A percentile compares a stretch with the other conserved stretches of the same genome.
phyloP scores from a whole-genome alignment of 208 protist genomes.

The Angomonas deanei region DNA sequence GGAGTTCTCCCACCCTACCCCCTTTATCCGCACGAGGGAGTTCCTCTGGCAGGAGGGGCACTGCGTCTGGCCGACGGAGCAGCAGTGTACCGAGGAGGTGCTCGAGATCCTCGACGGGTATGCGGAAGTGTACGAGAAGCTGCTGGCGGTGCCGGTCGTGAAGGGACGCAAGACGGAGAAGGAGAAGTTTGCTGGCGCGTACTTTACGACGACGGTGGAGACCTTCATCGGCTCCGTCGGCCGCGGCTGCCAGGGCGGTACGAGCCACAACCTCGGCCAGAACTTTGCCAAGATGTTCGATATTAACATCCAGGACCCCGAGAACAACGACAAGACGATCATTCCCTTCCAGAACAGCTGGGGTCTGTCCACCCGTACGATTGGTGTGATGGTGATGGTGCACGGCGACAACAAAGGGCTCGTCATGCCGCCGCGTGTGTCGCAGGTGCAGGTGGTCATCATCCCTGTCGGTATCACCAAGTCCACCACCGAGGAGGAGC shows the following conservation, averaged over 20 bases:
- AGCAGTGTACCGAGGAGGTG: conserved; percentile 94
- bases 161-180: conserved; percentile 97
- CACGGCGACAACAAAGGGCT: conserved; percentile 98
- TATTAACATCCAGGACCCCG: conserved; percentile 93
- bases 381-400: conserved; percentile 98
- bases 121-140: conserved; percentile 94
- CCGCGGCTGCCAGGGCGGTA: conserved; percentile 95
- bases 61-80: conserved; percentile 90
- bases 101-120: conserved; percentile 95
- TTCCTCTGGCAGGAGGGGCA: conserved; percentile 99
- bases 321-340: conserved; percentile 78
- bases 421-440: conserved; percentile 97
- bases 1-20: conserved; percentile 99
- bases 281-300: conserved; percentile 98
- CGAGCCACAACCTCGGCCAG: conserved; percentile 96
- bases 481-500: conserved; percentile 54
- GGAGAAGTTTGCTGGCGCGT: conserved; percentile 98
- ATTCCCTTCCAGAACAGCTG: conserved; percentile 98
- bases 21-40: conserved; percentile 98
- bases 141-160: conserved; percentile 96
- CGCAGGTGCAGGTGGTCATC: conserved; percentile 93
- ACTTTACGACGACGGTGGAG: conserved; percentile 98
- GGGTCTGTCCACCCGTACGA: conserved; percentile 97
- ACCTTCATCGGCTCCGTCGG: conserved; percentile 96
- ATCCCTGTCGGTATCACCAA: conserved; percentile 90